A percentile compares a stretch with the other conserved stretches of the same genome.
Evolutionary conservation across 2,329 filamentous ascomycete genomes (phyloP).

Genomic region (Harringtonia aguacate): DNA sequence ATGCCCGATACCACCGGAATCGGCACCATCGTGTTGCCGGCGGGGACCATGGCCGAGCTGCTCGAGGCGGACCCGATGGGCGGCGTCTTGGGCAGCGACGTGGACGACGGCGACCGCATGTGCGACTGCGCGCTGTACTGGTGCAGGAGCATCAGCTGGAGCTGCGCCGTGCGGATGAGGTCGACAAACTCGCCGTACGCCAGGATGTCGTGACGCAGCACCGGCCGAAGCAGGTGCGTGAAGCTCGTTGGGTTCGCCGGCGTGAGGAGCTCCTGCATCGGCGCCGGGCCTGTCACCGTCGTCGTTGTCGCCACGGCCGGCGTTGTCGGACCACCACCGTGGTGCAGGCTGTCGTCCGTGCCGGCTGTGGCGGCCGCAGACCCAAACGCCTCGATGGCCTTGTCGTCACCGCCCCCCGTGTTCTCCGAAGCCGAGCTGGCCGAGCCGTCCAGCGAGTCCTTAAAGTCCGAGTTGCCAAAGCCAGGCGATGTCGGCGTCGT

Average conservation of each 20-base stretch:
- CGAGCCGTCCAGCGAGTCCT: constrained; percentile 27
- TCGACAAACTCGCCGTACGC: constrained; percentile 79
- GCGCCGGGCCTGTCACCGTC: neutral
- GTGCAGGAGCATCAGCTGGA: constrained; percentile 9
- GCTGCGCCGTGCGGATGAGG: constrained; percentile 53
- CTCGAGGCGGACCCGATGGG: constrained; percentile 31
- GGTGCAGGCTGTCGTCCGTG: no score
- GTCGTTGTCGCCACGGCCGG: neutral
- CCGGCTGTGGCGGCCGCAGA: constrained; percentile 16
- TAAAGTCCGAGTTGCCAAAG: constrained; percentile 53
- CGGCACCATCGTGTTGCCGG: constrained; percentile 24
- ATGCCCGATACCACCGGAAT: constrained; percentile 23
- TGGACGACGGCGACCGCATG: constrained; percentile 54
- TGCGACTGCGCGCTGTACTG: constrained; percentile 33
- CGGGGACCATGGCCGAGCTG: constrained; percentile 31
- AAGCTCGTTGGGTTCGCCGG: constrained; percentile 60
- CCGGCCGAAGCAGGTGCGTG: constrained; percentile 69
- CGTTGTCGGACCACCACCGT: neutral
- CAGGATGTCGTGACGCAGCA: constrained; percentile 70
- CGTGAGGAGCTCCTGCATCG: constrained; percentile 20
- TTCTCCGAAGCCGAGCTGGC: constrained; percentile 24
- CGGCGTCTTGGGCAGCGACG: constrained; percentile 11
- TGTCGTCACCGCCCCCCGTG: neutral
- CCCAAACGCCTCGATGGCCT: neutral
- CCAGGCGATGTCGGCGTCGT: constrained; percentile 77